Evolutionary conservation across 2,329 filamentous ascomycete genomes (phyloP), one percentile per base, ranked within the genome.

Genomic region (Fusarium metavorans): DNA sequence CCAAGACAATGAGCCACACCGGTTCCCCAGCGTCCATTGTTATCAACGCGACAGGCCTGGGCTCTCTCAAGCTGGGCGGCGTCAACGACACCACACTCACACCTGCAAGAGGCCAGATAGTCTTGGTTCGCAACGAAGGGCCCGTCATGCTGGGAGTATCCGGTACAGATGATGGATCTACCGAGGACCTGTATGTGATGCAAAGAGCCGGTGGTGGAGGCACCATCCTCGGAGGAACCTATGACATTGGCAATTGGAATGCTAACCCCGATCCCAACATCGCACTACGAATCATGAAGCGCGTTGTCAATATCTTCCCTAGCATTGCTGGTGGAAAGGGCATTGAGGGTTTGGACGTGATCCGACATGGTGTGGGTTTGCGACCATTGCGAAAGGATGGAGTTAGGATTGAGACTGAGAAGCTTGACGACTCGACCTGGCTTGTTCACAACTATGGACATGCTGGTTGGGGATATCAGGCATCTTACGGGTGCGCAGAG

Each of bases 11-110:
- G 48, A 54, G 48, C 48, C 48, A 32, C 27, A 32, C 48, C 11
- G 48, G 0, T 65, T 82, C 32, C 54, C 35, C 8, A 58, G 52
- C 5, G 81, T 83, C 54, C 77, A 80, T 78, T 2, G 84, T 98
- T 2, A 84, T 98, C 74, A 98, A 98, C 81, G 94, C 94, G 78
- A 95, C 95, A 0, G 96, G 95, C 0, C 85, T 98, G 7, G 88
- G 92, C 16, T 91, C 95, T 0, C 88, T 88, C 52, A 91, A 88
- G 62, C 89, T 98, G 0, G 94, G 94, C 8, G 96, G 96, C 30
- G 95, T 98, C 0, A 86, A 89, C 82, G 96, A 98, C 80, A 81
- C 84, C 65, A 88, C 87, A 5, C 88, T 98, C 66, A 87, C 91
- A 64, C 95, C 96, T 0, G 92, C 90, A 2, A 90, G 96, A 6